Evolutionary conservation across 2,329 filamentous ascomycete genomes (phyloP), one percentile per base, ranked within the genome.

Genomic region (Neofusicoccum laricinum): DNA sequence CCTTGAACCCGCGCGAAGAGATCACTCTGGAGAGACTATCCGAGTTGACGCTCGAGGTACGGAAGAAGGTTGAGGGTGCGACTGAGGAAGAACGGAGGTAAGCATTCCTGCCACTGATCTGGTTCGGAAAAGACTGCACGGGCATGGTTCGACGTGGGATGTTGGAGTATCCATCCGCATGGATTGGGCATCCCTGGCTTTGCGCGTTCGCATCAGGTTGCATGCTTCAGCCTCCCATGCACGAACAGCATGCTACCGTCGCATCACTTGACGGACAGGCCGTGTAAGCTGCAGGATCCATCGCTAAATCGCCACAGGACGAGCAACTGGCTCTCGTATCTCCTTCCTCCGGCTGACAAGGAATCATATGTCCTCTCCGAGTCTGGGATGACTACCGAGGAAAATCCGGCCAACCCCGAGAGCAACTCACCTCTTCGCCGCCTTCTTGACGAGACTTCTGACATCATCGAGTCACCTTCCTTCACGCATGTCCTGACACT

Each of bases 401-500:
- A 40, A 15, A 40, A 57, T 48, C 25, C 51, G 17, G 77, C 72
- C 67, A 69, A 69, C 65, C 64, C 73, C 40, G 38, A 62, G 38
- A 34, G 25, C 46, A 76, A 75, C 50, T 77, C 72, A 66, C 86
- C 88, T 1, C 86, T 99, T 64, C 88, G 94, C 64, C 89, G 91
- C 65, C 85, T 99, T 19, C 86, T 99, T 1, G 94, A 99, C 75
- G 95, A 99, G 81, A 98, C 95, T 1, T 91, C 94, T 43, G 95
- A 99, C 75, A 85, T 99, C 25, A 89, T 98, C 73, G 95, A 99
- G 73, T 97, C 95, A 1, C 95, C 95, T 0, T 86, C 91, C 40
- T 98, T 98, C 78, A 86, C 89, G 0, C 90, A 93, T 71, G 93
- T 99, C 40, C 84, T 97, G 49, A 92, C 90, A 2, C 87, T 91